Conservation (phyloP, 2,329 filamentous ascomycete species). For the Penicillium sp. region DNA sequence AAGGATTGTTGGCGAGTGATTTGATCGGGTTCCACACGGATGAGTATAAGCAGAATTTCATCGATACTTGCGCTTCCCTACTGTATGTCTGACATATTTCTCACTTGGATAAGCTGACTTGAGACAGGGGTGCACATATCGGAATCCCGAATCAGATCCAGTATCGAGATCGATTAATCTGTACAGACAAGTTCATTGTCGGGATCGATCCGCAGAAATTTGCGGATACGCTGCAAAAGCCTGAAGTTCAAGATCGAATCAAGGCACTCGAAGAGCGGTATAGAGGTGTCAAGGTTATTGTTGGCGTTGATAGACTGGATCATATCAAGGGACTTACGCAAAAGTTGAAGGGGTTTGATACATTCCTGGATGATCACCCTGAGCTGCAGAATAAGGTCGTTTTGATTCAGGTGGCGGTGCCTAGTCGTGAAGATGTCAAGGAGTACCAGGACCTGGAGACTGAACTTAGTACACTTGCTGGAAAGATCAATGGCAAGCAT, state of each 20-base stretch:
- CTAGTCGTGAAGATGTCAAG: slow-evolving; percentile 76
- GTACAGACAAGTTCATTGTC: slow-evolving; percentile 85
- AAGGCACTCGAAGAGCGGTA: slow-evolving; percentile 73
- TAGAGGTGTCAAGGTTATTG: slow-evolving; percentile 81
- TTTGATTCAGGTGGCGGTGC: slow-evolving; percentile 87
- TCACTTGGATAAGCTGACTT: neutral
- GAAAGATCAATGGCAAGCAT: slow-evolving; percentile 89
- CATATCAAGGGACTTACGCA: slow-evolving; percentile 97
- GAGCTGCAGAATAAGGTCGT: slow-evolving; percentile 93
- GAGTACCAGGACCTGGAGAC: slow-evolving; percentile 91
- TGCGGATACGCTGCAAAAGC: slow-evolving; percentile 68
- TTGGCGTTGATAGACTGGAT: slow-evolving; percentile 87
- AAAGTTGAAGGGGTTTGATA: slow-evolving; percentile 86
- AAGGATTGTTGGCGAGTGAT: slow-evolving; percentile 77
- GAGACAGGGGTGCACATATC: slow-evolving; percentile 45
- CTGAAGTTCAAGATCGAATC: slow-evolving; percentile 74
- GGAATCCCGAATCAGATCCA: slow-evolving; percentile 76
- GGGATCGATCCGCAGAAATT: slow-evolving; percentile 96
- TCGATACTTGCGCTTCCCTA: slow-evolving; percentile 80
- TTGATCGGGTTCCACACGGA: slow-evolving; percentile 96
- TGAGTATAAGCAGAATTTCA: slow-evolving; percentile 84
- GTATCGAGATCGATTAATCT: slow-evolving; percentile 73
- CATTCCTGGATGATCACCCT: slow-evolving; percentile 85
- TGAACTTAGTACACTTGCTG: slow-evolving; percentile 86
- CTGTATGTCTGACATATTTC: slow-evolving; percentile 48